Conservation (phyloP, 2,329 filamentous ascomycete genomes). For the Colletotrichum cereale region DNA sequence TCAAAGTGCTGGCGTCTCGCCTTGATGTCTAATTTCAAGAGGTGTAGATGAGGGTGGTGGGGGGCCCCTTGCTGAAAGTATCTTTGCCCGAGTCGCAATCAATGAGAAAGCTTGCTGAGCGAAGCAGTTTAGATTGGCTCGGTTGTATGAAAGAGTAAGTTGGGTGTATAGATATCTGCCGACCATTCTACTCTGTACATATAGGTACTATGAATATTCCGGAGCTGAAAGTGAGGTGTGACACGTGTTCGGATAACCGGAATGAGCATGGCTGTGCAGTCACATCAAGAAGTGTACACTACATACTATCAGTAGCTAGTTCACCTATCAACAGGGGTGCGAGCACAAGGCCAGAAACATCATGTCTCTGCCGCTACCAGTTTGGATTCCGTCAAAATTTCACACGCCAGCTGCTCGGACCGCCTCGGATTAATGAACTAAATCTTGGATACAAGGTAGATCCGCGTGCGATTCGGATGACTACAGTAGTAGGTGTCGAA, state of each 20-base stretch:
- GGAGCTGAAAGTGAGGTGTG: background rate
- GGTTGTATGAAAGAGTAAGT: background rate
- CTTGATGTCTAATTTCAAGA: slow-evolving; percentile 9
- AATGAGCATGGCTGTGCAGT: slow-evolving; percentile 18
- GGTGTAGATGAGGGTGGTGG: background rate
- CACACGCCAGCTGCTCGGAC: background rate
- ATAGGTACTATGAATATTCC: background rate
- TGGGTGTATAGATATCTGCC: slow-evolving; percentile 7
- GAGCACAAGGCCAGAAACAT: background rate
- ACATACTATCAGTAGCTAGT: background rate
- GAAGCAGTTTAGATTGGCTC: background rate
- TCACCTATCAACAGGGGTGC: background rate
- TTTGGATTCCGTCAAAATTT: background rate
- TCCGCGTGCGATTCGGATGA: background rate
- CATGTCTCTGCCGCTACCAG: background rate
- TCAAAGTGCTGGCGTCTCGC: slow-evolving; percentile 19
- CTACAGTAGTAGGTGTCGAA: too few species aligned
- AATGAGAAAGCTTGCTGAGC: background rate
- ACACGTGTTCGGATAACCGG: slow-evolving; percentile 17
- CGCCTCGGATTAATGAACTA: background rate
- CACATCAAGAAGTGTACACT: background rate
- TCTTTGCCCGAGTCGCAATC: background rate
- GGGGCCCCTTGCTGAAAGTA: background rate
- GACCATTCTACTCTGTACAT: background rate
- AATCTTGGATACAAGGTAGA: slow-evolving; percentile 11